Evolutionary conservation across 2,329 filamentous ascomycete species (phyloP), one percentile per base, ranked within the genome.

Genomic region (Pestalotiopsis sp.): DNA sequence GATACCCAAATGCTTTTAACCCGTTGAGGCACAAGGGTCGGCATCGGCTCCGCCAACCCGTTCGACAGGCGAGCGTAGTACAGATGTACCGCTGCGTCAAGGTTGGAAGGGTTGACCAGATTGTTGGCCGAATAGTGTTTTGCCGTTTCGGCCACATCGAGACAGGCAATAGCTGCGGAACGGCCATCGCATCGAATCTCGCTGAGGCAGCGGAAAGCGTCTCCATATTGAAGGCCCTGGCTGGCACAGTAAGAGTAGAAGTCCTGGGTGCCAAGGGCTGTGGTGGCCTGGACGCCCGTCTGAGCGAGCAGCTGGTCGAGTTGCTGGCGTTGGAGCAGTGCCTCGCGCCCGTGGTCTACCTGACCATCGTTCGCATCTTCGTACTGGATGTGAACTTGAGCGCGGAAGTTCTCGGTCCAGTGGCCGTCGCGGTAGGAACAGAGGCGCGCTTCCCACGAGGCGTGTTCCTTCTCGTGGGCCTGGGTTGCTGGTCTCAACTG

Each of bases 331-430:
- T n/a, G 41, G n/a, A 49, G 41, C 41, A 49, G 41, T 49, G 41
- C 41, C 41, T 49, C 41, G n/a, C 41, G 41, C 41, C 41, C 41
- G 41, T 49, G 41, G 41, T 49, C 41, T 2, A 49, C 41, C 41
- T 49, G 41, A 49, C n/a, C 41, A 49, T 49, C 41, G 41, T 49
- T 49, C 11, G 70, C 52, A 1, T 76, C 74, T 56, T 74, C 69
- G 65, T 77, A 78, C 58, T 79, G 70, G 31, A 78, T 69, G 49
- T 78, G 76, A 14, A 81, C 71, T 25, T 25, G 75, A 1, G 77
- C 76, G 11, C 69, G 69, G 66, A 77, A 81, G 52, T 74, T 77
- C 65, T 79, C 75, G 1, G 72, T 76, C 77, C 78, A 80, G 7
- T 69, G 68, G 14, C 72, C 71, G n/a, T 74, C 69, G 20, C 66